Evolutionary conservation across 352 stramenopile species (phyloP).

Genomic region (Phytophthora idaei): DNA sequence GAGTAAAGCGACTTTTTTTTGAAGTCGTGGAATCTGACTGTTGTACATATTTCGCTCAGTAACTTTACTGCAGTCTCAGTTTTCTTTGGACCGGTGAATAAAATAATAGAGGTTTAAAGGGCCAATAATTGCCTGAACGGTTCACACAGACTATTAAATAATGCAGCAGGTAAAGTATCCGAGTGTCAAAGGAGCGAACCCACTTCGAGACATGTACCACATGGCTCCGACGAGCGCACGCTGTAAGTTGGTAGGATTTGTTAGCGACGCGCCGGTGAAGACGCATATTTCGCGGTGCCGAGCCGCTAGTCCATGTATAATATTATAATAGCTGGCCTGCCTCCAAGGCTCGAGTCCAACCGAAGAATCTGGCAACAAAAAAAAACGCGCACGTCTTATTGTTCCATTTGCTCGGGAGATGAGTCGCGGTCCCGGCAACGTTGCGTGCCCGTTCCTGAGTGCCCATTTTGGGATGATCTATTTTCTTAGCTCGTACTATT

Average conservation of each 20-base stretch:
- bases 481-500: too few relatives aligned
- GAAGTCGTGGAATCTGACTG: conserved; percentile 18
- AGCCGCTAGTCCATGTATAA: too few relatives aligned
- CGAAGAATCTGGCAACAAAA: too few relatives aligned
- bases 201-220: conserved; percentile 36
- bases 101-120: neutral
- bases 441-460: conserved; percentile 16
- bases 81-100: neutral
- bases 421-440: conserved; percentile 1
- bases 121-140: neutral
- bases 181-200: conserved; percentile 11
- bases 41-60: conserved; percentile 6
- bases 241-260: conserved; percentile 1
- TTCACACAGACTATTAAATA: neutral
- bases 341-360: too few relatives aligned
- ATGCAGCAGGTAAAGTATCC: neutral
- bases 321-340: too few relatives aligned
- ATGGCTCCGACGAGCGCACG: conserved; percentile 27
- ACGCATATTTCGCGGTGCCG: neutral
- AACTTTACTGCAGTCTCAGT: neutral
- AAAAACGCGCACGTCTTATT: neutral
- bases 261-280: neutral
- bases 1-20: conserved; percentile 12
- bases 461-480: neutral
- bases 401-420: neutral